Conservation (phyloP, 768 basidiomycete genomes). For the Naganishia antarctica region DNA sequence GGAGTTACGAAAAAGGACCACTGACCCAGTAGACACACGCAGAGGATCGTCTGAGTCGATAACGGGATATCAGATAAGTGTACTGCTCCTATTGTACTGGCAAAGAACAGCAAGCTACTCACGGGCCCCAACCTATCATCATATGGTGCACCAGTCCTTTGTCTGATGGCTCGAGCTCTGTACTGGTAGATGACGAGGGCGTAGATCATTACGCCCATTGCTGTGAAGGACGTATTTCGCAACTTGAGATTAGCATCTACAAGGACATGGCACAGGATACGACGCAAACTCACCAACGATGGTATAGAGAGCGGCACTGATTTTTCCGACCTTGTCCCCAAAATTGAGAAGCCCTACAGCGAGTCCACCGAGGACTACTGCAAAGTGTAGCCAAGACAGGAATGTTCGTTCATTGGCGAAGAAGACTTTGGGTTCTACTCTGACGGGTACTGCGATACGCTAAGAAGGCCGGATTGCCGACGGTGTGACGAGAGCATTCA, state of each 20-base stretch:
- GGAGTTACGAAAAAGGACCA: background rate
- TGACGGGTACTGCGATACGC: slow-evolving; percentile 91
- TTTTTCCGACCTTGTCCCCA: slow-evolving; percentile 93
- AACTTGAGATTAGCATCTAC: too few species aligned
- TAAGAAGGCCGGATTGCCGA: slow-evolving; percentile 45
- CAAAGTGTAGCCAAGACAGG: slow-evolving; percentile 97
- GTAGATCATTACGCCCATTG: slow-evolving; percentile 97
- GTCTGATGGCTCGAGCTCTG: slow-evolving; percentile 86
- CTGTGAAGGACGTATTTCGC: too few species aligned
- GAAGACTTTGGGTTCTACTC: slow-evolving; percentile 56
- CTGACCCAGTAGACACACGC: slow-evolving; percentile 39
- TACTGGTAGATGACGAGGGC: slow-evolving; percentile 93
- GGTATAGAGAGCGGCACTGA: slow-evolving; percentile 94
- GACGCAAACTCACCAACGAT: slow-evolving; percentile 74
- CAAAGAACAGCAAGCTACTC: slow-evolving; percentile 50
- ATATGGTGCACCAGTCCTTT: slow-evolving; percentile 87
- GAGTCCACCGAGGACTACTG: slow-evolving; percentile 92
- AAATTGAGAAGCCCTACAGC: slow-evolving; percentile 95
- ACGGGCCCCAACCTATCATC: slow-evolving; percentile 94
- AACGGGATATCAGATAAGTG: background rate
- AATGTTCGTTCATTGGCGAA: slow-evolving; percentile 62
- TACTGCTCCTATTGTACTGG: slow-evolving; percentile 18
- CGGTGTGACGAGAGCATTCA: background rate
- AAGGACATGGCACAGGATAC: too few species aligned
- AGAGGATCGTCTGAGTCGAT: slow-evolving; percentile 36